Evolutionary conservation across 2,329 filamentous ascomycete species (phyloP).

Genomic region (Tolypocladium ovalisporum): DNA sequence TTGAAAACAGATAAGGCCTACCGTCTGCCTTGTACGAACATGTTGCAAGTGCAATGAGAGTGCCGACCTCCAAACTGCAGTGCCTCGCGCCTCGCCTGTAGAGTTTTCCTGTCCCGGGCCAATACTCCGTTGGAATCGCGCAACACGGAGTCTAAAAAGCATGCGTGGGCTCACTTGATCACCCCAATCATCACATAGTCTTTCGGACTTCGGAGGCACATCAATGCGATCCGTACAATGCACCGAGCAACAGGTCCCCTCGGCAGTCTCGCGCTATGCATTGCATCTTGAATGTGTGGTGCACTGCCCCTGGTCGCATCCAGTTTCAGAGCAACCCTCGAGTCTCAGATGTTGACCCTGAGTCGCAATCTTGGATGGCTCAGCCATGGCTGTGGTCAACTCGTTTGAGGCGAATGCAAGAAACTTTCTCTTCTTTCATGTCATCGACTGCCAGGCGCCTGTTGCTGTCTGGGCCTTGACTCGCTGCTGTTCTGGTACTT

Average conservation of each 20-base stretch:
- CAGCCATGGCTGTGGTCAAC: background rate
- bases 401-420: background rate
- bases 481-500: background rate
- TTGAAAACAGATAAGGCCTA: no score
- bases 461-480: background rate
- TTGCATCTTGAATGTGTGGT: background rate
- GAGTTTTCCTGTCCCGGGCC: background rate
- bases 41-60: no score
- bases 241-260: background rate
- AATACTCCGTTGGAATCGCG: background rate
- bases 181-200: no score
- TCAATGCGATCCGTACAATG: background rate
- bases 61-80: background rate
- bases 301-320: background rate
- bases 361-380: background rate
- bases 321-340: slow-evolving; percentile 1
- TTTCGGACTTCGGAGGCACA: background rate
- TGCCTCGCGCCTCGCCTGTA: background rate
- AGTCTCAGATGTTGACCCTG: slow-evolving; percentile 1
- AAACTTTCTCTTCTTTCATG: background rate
- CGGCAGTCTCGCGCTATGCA: background rate
- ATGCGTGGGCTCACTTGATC: background rate
- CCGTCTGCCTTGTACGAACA: no score
- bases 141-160: background rate
- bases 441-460: background rate